Evolutionary conservation across 78 protist genomes (phyloP).

Genomic region (Protostelium mycophagum): DNA sequence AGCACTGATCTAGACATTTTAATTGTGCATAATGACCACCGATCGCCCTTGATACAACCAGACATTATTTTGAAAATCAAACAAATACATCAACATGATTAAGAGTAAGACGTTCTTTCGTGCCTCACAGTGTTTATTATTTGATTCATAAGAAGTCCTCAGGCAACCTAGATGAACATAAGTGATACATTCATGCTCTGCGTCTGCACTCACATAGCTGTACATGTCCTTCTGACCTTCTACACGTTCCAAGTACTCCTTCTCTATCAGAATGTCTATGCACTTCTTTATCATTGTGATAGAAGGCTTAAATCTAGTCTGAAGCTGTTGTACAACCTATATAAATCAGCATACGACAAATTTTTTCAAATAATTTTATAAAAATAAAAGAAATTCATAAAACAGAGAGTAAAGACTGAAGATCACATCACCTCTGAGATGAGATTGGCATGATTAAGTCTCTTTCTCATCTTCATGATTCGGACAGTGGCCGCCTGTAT

Average conservation of each 20-base stretch:
- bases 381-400: background rate
- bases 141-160: too few species aligned
- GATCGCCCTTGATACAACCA: too few species aligned
- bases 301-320: constrained; percentile 67
- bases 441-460: constrained; percentile 55
- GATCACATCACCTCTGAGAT: constrained; percentile 65
- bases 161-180: too few species aligned
- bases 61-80: too few species aligned
- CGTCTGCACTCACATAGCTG: constrained; percentile 47
- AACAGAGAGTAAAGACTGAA: background rate
- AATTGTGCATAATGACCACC: too few species aligned
- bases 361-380: too few species aligned
- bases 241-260: constrained; percentile 69
- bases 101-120: too few species aligned
- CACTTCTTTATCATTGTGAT: constrained; percentile 76
- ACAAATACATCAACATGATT: too few species aligned
- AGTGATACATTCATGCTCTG: too few species aligned
- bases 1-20: too few species aligned
- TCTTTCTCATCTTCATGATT: constrained; percentile 87
- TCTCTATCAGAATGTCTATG: constrained; percentile 81
- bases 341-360: too few species aligned
- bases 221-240: constrained; percentile 70
- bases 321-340: constrained; percentile 26
- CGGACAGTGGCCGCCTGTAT: constrained; percentile 89
- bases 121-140: too few species aligned